Evolutionary conservation across 2,329 filamentous ascomycete genomes (phyloP).

Genomic region (Stagonosporopsis cucurbitacearum): DNA sequence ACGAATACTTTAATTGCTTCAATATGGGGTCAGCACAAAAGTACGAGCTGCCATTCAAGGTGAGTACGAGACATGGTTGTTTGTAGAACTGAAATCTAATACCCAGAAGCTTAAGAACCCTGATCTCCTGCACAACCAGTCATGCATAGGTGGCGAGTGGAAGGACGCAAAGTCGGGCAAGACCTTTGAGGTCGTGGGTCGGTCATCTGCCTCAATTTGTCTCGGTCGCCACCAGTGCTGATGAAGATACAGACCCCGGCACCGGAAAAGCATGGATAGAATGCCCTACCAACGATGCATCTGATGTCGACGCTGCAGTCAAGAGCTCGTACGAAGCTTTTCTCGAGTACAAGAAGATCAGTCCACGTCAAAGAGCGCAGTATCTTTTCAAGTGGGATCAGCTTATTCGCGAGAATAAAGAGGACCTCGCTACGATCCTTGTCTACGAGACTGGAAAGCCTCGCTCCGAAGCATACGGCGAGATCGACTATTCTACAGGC

Average conservation of each 20-base stretch:
- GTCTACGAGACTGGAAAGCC: constrained; percentile 66
- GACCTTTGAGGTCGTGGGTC: constrained; percentile 63
- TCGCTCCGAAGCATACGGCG: constrained; percentile 58
- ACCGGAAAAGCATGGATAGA: constrained; percentile 58
- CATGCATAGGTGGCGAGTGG: constrained; percentile 63
- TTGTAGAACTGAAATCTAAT: constrained; percentile 4
- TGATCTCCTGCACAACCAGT: constrained; percentile 61
- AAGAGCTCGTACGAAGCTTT: constrained; percentile 67
- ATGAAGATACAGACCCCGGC: constrained; percentile 54
- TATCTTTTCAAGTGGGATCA: constrained; percentile 70
- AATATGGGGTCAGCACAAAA: constrained; percentile 37
- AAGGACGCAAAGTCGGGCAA: constrained; percentile 63
- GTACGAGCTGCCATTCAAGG: constrained; percentile 54
- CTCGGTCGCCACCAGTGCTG: constrained; percentile 12
- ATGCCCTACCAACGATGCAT: constrained; percentile 56
- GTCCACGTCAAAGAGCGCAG: constrained; percentile 66
- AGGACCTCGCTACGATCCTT: constrained; percentile 68
- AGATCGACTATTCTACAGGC: constrained; percentile 61
- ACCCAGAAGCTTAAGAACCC: constrained; percentile 58
- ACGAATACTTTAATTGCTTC: not conserved
- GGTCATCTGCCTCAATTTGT: constrained; percentile 8
- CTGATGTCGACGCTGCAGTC: constrained; percentile 68
- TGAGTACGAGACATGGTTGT: constrained; percentile 19
- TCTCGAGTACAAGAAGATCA: constrained; percentile 64
- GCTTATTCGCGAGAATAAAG: constrained; percentile 66